Base-by-base conservation (phyloP, 2,329 filamentous ascomycete species). In the Diaporthe ampelina region DNA sequence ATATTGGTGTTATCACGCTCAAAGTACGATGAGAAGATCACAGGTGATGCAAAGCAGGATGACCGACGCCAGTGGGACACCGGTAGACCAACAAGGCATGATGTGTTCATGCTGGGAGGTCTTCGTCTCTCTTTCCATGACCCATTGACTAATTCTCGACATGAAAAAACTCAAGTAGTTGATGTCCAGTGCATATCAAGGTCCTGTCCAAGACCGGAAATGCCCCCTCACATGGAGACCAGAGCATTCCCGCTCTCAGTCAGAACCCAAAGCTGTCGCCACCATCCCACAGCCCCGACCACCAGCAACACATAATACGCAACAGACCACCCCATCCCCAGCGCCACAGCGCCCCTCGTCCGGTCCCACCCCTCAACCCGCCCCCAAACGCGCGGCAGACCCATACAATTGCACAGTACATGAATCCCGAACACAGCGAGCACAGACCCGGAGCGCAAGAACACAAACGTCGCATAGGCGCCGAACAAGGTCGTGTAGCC, bases 401-500 rank as follows among this genome's bases (percentile, higher is more conserved):
- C 97, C 89, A 95, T 94, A 86, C 90, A 94, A 81, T 99, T 99
- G 85, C 97, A 99, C 81, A 98, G 97, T 13, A 91, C 89, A 81
- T 99, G 97, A 7, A 94, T 92, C 26, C 92, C 81, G 70, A 96
- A 92, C 43, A 93, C 93, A 17, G 94, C 92, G 54, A 92, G 88
- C 52, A 98, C 84, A 63, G 93, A 97, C 4, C 95, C 95, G 0
- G 95, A 97, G 48, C 96, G 92, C 26, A 99, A 81, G 80, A 94
- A 98, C 26, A 98, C 80, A 79, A 98, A 99, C 0, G 86, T 95
- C 6, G 94, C 95, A 83, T 97, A 98, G 83, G 95, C 95, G 76
- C 97, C 97, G 80, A 99, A 99, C 7, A 98, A 83, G 9, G 94
- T 95, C 0, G 97, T 99, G 83, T 97, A 99, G 5, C 89, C 87